Base-by-base conservation (phyloP, 2,329 filamentous ascomycete genomes). In the Botrytis byssoidea region DNA sequence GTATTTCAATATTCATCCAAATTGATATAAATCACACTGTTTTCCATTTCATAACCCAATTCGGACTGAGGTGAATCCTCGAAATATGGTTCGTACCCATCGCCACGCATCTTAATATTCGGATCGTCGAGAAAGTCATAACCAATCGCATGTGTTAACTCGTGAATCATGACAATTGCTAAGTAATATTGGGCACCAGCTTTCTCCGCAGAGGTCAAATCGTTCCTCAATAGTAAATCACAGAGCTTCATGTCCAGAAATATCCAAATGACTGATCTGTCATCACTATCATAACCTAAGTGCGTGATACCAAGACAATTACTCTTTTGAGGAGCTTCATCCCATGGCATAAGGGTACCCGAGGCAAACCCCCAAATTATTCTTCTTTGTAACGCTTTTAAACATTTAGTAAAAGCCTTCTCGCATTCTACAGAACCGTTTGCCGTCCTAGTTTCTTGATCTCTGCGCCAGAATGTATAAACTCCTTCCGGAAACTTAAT, bases 41-140 rank as follows among this genome's bases (percentile, higher is more conserved):
- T 51, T 22, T 72, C 70, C 63, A 72, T 59, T 59, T 66, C 61
- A 67, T 7, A 72, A 20, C 70, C 70, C 7, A 72, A 25, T 51
- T 72, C 70, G 5, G 35, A 66, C 22, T 57, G 51, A 44, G 70
- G 63, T 25, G 61, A 42, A 29, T 68, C 22, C 37, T 72, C 63
- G 29, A 42, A 72, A n/a, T 25, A 72, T 35, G 61, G 70, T 68
- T 72, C 70, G 37, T 68, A 57, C 1, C 8, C 2, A 29, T 14
- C 2, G 20, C 29, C 2, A 6, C 40, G 14, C 5, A 29, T 5
- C 16, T 1, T 22, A 2, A 8, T 3, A 10, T 57, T 25, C 20
- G 4, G 5, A 9, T 16, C 25, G 29, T 68, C 35, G 20, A 7
- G 5, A 22, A 37, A 29, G 20, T 16, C 4, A n/a, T 7, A 46